Evolutionary conservation across 768 basidiomycete species (phyloP).

Genomic region (Tulasnella sp.): DNA sequence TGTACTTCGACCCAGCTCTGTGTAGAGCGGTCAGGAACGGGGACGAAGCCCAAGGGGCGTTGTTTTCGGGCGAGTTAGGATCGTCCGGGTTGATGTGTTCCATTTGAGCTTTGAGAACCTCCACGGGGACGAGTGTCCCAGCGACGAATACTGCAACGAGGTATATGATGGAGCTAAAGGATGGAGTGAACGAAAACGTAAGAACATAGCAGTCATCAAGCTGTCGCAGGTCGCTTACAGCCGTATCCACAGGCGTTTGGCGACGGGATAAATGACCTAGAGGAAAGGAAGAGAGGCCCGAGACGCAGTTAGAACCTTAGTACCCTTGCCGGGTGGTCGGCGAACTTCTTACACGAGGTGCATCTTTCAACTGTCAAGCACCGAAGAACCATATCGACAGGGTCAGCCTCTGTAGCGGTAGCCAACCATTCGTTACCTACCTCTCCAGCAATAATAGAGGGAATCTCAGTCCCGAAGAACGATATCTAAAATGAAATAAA

Average conservation of each 20-base stretch:
- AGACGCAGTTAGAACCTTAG: not conserved
- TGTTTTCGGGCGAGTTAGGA: not conserved
- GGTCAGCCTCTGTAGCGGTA: too few species aligned
- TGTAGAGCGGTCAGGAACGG: not conserved
- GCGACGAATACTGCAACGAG: conserved; percentile 19
- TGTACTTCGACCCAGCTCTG: not conserved
- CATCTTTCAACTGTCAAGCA: conserved; percentile 15
- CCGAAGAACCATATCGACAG: not conserved
- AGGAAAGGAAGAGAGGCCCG: not conserved
- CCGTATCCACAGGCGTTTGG: conserved; percentile 14
- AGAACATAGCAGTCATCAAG: not conserved
- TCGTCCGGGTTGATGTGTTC: not conserved
- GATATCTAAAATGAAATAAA: not conserved
- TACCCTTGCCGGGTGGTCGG: too few species aligned
- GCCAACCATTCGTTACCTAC: not conserved
- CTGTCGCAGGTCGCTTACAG: not conserved
- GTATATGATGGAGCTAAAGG: conserved; percentile 14
- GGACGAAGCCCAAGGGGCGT: conserved; percentile 13
- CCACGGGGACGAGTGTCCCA: conserved; percentile 1
- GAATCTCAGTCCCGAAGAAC: conserved; percentile 29
- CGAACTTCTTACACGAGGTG: not conserved
- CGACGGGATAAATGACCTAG: not conserved
- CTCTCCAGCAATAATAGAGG: conserved; percentile 23
- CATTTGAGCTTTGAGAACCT: not conserved
- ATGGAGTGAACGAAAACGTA: not conserved